Evolutionary conservation across 2,329 filamentous ascomycete species (phyloP).

Genomic region (Ustilaginoidea virens): DNA sequence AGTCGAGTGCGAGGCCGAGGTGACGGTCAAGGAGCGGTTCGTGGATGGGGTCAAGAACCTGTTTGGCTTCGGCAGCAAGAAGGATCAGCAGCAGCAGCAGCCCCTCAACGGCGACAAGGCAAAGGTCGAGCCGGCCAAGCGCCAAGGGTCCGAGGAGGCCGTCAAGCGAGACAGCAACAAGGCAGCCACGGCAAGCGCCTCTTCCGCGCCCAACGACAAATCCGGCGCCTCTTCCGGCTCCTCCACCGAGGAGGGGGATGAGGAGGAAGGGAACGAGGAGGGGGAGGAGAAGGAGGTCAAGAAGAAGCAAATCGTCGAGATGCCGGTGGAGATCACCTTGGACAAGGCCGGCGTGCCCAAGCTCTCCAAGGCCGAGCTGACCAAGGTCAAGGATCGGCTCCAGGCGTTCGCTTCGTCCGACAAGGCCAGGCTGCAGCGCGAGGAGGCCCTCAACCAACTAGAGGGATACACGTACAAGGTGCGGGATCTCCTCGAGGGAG

Average conservation of each 20-base stretch:
- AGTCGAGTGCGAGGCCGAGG: constrained; percentile 74
- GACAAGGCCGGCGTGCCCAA: constrained; percentile 34
- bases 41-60: constrained; percentile 93
- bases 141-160: constrained; percentile 19
- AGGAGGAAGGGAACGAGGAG: constrained; percentile 30
- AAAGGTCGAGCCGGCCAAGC: constrained; percentile 21
- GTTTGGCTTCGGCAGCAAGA: constrained; percentile 79
- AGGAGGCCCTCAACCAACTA: constrained; percentile 84
- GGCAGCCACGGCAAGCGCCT: constrained; percentile 6
- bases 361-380: constrained; percentile 32
- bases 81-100: constrained; percentile 74
- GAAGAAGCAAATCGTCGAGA: constrained; percentile 41
- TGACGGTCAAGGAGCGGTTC: constrained; percentile 57
- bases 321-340: constrained; percentile 34
- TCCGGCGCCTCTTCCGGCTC: constrained; percentile 11
- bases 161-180: constrained; percentile 25
- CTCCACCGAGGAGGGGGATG: constrained; percentile 27
- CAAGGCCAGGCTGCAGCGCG: constrained; percentile 55
- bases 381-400: constrained; percentile 51
- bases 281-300: constrained; percentile 39
- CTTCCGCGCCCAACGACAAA: constrained; percentile 5
- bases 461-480: constrained; percentile 85
- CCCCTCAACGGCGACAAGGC: constrained; percentile 50
- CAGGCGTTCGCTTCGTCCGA: constrained; percentile 79
- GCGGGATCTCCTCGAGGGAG: constrained; percentile 66